These are phyloP conservation scores for Diversispora epigaea DNA, from an alignment of 192 early-diverging fungal species.

Conservation along the genomic window DNA sequence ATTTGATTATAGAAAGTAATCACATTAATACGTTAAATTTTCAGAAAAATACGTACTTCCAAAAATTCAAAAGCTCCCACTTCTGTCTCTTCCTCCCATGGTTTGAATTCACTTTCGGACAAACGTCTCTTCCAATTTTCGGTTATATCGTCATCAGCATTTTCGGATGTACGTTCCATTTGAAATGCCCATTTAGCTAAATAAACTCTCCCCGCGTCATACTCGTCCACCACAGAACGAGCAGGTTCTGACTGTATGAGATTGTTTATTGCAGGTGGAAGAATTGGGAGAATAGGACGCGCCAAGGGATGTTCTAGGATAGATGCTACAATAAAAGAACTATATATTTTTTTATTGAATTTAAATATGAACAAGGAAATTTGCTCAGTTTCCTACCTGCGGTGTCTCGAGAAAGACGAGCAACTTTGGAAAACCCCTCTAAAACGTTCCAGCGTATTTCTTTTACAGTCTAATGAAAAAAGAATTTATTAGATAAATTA, in stretches of 20 bases:
- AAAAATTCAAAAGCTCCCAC: slow-evolving; percentile 47
- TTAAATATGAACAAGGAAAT: not conserved
- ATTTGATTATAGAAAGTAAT: not conserved
- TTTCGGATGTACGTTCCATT: not conserved
- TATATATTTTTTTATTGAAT: slow-evolving; percentile 14
- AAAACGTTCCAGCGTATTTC: slow-evolving; percentile 73
- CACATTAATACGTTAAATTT: not conserved
- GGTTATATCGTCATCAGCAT: slow-evolving; percentile 26
- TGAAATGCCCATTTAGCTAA: slow-evolving; percentile 72
- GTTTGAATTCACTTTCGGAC: not conserved
- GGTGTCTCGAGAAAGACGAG: slow-evolving; percentile 66
- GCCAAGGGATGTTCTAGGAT: slow-evolving; percentile 56
- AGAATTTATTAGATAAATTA: not conserved
- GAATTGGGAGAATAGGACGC: slow-evolving; percentile 51
- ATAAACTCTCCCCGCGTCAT: slow-evolving; percentile 75
- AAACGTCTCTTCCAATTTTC: slow-evolving; percentile 34
- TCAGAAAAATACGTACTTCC: slow-evolving; percentile 33
- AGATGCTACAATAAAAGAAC: slow-evolving; percentile 16
- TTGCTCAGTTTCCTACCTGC: slow-evolving; percentile 40
- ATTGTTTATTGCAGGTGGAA: slow-evolving; percentile 54
- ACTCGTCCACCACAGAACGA: slow-evolving; percentile 67
- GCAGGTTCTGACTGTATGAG: slow-evolving; percentile 56
- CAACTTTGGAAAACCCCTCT: slow-evolving; percentile 75
- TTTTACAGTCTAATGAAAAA: slow-evolving; percentile 55
- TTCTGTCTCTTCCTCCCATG: slow-evolving; percentile 45